phyloP scores from a whole-genome alignment of 331 rosid genomes.

The Prunus yedoensis region DNA sequence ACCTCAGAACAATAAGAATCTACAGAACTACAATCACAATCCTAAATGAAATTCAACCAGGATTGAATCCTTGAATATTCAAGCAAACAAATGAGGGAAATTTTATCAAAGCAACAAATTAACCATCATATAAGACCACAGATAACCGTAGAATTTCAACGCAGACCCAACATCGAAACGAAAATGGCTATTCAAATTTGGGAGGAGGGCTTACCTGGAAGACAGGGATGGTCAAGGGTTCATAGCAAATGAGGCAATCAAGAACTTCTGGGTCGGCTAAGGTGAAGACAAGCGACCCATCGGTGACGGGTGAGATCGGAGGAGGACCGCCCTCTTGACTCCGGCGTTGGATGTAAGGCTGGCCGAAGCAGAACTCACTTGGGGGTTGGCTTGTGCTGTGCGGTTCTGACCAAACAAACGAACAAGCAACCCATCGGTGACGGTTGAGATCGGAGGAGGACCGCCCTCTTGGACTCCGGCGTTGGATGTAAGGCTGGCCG shows the following conservation, averaged over 20 bases:
- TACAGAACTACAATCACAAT: background rate
- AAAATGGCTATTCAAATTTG: background rate
- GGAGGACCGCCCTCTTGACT: background rate
- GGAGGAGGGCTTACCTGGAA: conserved; percentile 52
- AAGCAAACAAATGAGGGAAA: background rate
- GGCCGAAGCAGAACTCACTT: background rate
- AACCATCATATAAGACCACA: background rate
- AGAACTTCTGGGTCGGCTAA: conserved; percentile 67
- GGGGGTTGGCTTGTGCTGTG: background rate
- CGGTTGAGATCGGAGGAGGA: background rate
- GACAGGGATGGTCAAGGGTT: conserved; percentile 54
- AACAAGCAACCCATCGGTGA: conserved; percentile 22
- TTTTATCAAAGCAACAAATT: background rate
- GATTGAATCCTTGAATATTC: background rate
- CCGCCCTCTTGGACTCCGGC: background rate
- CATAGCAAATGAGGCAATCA: conserved; percentile 71
- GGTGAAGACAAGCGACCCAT: conserved; percentile 28
- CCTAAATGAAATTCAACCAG: background rate
- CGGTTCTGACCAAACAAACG: background rate
- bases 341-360: background rate
- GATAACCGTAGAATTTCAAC: background rate
- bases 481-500: background rate
- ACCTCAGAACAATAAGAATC: background rate
- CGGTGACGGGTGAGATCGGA: background rate
- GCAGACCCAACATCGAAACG: background rate